Base-by-base conservation (phyloP, 805 yeast genomes). In the Saturnispora kantuleensis region DNA sequence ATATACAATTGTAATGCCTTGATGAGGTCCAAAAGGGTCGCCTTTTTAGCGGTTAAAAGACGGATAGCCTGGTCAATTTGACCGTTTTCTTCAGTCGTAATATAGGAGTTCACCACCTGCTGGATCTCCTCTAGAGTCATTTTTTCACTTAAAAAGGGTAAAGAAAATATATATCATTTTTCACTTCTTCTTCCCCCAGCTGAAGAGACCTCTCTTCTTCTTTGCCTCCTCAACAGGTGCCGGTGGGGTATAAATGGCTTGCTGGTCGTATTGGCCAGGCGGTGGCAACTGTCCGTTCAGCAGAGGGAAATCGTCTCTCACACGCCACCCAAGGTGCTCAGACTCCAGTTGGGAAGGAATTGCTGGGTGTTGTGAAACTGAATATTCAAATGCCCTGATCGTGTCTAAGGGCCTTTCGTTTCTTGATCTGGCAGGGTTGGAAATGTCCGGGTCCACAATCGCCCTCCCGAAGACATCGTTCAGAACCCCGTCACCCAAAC, bases 351-450 rank as follows among this genome's bases (percentile, higher is more conserved):
- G 87, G 46, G 86, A 93, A 44, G 81, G 78, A 68, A 84, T 82
- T 10, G 76, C 64, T 47, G 73, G 66, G 63, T 93, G 98, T 42
- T 96, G 96, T 6, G 96, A 86, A 51, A 93, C 88, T 33, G 97
- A 81, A 59, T 82, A 93, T 68, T 93, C 97, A 64, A 93, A 93
- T 5, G 85, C 73, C 55, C 97, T 74, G 56, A 93, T 89, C 2
- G 99, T 93, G 63, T 94, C 99, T 56, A 93, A 68, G 4, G 99
- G 99, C 57, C 99, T 77, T 66, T 93, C 99, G 62, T 89, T 90
- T 64, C 98, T 77, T 16, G 84, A 67, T 57, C 99, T 76, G 6
- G 96, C 81, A 28, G 99, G 99, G 60, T 93, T 93, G 33, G 95
- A 86, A 53, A 83, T 71, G 61, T 93, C 99, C 7, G 94, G 84